Evolutionary conservation across 2,329 filamentous ascomycete genomes (phyloP).

Genomic region (Fusarium sp.): DNA sequence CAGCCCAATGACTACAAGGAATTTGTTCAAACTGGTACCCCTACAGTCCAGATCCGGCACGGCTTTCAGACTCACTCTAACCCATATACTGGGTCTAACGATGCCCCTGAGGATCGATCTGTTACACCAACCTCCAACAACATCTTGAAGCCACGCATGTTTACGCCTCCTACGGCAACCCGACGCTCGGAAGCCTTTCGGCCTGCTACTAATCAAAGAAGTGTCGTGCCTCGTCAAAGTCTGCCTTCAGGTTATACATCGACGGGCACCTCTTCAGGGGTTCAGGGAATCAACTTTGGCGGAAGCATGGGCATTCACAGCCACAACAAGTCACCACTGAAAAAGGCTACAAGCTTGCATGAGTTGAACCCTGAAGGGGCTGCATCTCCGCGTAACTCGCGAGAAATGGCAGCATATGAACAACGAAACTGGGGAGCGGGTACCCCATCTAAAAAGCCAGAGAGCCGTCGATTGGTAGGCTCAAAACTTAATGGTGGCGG

Average conservation of each 20-base stretch:
- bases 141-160: conserved; percentile 55
- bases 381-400: conserved; percentile 66
- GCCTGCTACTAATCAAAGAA: conserved; percentile 44
- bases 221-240: conserved; percentile 49
- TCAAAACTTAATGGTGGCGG: conserved; percentile 41
- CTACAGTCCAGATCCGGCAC: conserved; percentile 73
- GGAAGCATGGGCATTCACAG: conserved; percentile 84
- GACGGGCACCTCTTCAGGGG: conserved; percentile 43
- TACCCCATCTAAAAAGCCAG: conserved; percentile 56
- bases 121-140: conserved; percentile 51
- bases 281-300: conserved; percentile 59
- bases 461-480: conserved; percentile 45
- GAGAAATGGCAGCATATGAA: conserved; percentile 70
- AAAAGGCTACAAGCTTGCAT: conserved; percentile 76
- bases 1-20: conserved; percentile 56
- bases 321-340: conserved; percentile 83
- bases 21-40: conserved; percentile 62
- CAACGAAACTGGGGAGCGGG: conserved; percentile 56
- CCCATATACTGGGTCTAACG: conserved; percentile 70
- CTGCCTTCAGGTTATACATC: conserved; percentile 50
- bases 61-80: conserved; percentile 87
- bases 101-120: conserved; percentile 60
- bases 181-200: conserved; percentile 52
- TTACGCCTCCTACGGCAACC: conserved; percentile 54
- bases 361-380: conserved; percentile 59